phyloP scores from a whole-genome alignment of 495 filamentous ascomycete species.

The Daldinia loculata region DNA sequence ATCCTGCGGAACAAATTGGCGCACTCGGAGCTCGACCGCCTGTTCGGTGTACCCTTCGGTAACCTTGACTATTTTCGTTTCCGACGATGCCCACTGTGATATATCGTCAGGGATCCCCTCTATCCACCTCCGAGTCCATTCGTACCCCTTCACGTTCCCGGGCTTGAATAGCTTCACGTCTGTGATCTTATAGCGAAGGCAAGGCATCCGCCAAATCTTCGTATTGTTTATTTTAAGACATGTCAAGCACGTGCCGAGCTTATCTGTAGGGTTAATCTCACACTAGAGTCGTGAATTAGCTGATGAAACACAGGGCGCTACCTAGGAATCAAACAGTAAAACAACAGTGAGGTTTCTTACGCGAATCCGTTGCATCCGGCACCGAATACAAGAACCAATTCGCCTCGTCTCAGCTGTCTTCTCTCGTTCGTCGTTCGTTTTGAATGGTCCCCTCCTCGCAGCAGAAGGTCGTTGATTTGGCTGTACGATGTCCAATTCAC shows the following conservation, averaged over 20 bases:
- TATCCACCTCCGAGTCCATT: constrained; percentile 63
- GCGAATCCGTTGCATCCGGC: constrained; percentile 64
- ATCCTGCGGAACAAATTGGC: constrained; percentile 56
- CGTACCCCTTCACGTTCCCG: constrained; percentile 58
- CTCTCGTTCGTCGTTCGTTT: constrained; percentile 53
- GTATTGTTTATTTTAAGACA: constrained; percentile 55
- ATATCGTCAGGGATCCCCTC: constrained; percentile 60
- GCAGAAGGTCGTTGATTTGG: constrained; percentile 45
- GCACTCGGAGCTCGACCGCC: constrained; percentile 54
- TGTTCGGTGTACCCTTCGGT: constrained; percentile 57
- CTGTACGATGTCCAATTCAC: constrained; percentile 45
- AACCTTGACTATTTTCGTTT: constrained; percentile 54
- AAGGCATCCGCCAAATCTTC: constrained; percentile 57
- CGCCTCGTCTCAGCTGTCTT: constrained; percentile 60
- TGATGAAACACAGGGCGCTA: not conserved
- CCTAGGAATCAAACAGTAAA: constrained; percentile 5
- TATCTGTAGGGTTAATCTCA: constrained; percentile 53
- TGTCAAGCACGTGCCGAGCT: constrained; percentile 55
- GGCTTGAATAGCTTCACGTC: constrained; percentile 61
- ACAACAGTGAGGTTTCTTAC: constrained; percentile 45
- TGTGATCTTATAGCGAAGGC: constrained; percentile 61
- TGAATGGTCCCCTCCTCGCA: constrained; percentile 60
- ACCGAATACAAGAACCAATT: constrained; percentile 61
- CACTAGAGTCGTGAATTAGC: constrained; percentile 50
- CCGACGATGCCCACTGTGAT: constrained; percentile 55